Evolutionary conservation across 2,329 filamentous ascomycete species (phyloP), one percentile per base, ranked within the genome.

Genomic region (Pestalotiopsis sp.): DNA sequence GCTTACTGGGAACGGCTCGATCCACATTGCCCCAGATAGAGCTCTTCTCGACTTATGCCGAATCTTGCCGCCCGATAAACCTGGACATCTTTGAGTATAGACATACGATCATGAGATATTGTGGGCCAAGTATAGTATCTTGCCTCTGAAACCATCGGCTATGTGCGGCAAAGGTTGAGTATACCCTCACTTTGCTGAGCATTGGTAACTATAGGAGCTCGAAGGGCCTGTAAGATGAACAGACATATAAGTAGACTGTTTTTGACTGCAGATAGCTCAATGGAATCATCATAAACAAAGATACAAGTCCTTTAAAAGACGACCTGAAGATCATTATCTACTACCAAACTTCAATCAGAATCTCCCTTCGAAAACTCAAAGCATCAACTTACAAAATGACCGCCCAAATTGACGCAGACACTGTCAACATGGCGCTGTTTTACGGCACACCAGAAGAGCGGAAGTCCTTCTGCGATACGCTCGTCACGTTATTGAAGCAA

Each of bases 371-470:
- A 31, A 31, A 1, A 31, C 7, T 7, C 1, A 31, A 59, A 14
- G 20, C 4, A 27, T 12, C 11, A 59, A 23, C 14, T 36, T 23
- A 4, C 61, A 39, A 63, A 39, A 63, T 63, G 61, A 1, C 61
- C 9, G 20, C 25, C 36, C 38, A 59, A 59, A 23, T 39, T 2
- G 61, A 39, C 3, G 57, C 38, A 27, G 61, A 39, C 17, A 45
- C 61, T 3, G 61, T 63, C 61, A 45, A 63, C 61, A 63, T 63
- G 61, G 12, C 61, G n/a, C 27, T 36, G 3, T 63, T 63, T 31
- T 41, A 39, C 27, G 61, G 61, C 23, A 63, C 61, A 63, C 61
- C 61, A 41, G 61, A 63, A 13, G 12, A 63, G 38, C 20, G 38
- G n/a, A 27, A 63, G 31, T 25, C 20, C 6, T 63, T 63, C 36